These are phyloP conservation scores for Talaromyces funiculosus DNA, from an alignment of 2,329 filamentous ascomycete genomes.

Conservation along the genomic window DNA sequence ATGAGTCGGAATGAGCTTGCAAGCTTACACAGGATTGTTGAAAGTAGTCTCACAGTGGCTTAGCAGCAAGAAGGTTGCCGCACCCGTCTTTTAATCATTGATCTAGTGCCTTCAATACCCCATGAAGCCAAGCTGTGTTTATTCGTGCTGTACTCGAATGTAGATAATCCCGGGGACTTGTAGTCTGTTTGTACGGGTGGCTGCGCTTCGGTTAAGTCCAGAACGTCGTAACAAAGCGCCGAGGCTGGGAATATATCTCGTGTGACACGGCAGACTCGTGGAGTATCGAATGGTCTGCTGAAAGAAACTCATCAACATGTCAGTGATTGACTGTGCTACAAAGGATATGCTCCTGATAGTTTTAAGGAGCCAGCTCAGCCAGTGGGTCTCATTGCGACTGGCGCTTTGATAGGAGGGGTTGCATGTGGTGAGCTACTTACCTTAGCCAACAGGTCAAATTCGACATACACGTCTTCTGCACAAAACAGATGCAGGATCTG, in stretches of 20 bases:
- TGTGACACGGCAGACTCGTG: neutral
- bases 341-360: neutral
- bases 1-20: neutral
- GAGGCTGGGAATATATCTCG: neutral
- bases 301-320: neutral
- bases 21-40: neutral
- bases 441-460: neutral
- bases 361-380: conserved; percentile 1
- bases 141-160: neutral
- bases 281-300: neutral
- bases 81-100: conserved; percentile 13
- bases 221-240: neutral
- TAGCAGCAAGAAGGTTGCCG: conserved; percentile 14
- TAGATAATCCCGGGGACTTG: neutral
- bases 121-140: conserved; percentile 20
- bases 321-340: neutral
- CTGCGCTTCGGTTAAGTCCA: conserved; percentile 2
- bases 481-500: neutral
- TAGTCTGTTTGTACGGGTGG: neutral
- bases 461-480: neutral
- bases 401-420: neutral
- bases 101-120: conserved; percentile 20
- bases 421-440: neutral
- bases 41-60: conserved; percentile 3
- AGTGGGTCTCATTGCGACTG: neutral